These are phyloP conservation scores for Hippophae tibetana DNA, from an alignment of 306 rosid genomes.

Conservation along the genomic window DNA sequence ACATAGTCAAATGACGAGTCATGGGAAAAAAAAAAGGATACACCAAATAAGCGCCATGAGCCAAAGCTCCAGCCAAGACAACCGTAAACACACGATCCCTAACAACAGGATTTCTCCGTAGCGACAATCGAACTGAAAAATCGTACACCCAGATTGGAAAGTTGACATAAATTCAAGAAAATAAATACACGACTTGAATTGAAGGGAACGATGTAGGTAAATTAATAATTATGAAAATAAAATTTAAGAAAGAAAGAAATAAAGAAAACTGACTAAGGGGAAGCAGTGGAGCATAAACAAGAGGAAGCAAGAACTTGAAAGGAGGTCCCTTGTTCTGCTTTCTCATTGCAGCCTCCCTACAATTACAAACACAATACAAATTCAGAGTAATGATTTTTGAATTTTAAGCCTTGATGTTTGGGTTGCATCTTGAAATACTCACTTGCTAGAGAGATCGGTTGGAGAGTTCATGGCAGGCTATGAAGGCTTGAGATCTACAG, in stretches of 20 bases:
- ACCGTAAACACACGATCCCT: slow-evolving; percentile 82
- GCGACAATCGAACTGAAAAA: slow-evolving; percentile 60
- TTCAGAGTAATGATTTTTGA: neutral
- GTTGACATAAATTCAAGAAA: neutral
- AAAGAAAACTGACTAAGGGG: slow-evolving; percentile 59
- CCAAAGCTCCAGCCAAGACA: slow-evolving; percentile 83
- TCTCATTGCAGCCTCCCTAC: slow-evolving; percentile 48
- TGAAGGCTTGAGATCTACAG: too few species aligned
- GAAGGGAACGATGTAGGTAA: too few species aligned
- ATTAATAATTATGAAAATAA: too few species aligned
- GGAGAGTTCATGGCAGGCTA: slow-evolving; percentile 48
- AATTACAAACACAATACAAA: neutral
- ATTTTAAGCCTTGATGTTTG: neutral
- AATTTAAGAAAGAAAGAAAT: too few species aligned
- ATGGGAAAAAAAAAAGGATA: slow-evolving; percentile 47
- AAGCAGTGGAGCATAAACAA: slow-evolving; percentile 79
- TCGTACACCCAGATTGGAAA: slow-evolving; percentile 2
- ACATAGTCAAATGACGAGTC: too few species aligned
- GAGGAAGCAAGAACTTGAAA: slow-evolving; percentile 74
- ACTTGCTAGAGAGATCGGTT: slow-evolving; percentile 45
- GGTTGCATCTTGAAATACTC: slow-evolving; percentile 15
- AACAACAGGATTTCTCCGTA: slow-evolving; percentile 74
- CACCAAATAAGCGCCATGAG: slow-evolving; percentile 82
- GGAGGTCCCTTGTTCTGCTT: slow-evolving; percentile 54
- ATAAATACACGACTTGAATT: neutral